Conservation (phyloP, 352 stramenopile genomes). For the Globisporangium takayamanum region DNA sequence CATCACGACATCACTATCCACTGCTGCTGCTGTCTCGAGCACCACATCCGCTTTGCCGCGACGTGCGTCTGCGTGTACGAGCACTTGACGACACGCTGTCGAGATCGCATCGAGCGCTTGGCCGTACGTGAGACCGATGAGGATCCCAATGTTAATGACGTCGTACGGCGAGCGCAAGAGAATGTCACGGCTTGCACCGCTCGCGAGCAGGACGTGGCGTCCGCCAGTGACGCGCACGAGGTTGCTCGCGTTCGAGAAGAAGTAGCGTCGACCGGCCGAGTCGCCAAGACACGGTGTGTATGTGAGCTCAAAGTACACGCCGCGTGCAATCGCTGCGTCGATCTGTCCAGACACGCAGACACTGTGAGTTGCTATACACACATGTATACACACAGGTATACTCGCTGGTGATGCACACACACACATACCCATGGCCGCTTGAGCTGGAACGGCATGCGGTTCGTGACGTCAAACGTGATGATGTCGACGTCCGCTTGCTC, state of each 20-base stretch:
- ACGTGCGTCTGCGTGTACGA: constrained; percentile 55
- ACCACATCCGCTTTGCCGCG: constrained; percentile 42
- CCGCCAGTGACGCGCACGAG: constrained; percentile 66
- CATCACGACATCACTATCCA: constrained; percentile 36
- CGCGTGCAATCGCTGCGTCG: constrained; percentile 60
- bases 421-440: constrained; percentile 62
- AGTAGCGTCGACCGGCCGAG: constrained; percentile 71
- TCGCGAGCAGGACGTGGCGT: constrained; percentile 66
- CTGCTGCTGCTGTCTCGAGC: constrained; percentile 11
- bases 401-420: background rate
- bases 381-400: background rate
- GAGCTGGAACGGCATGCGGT: constrained; percentile 71
- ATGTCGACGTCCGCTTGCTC: constrained; percentile 74
- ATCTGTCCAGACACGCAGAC: constrained; percentile 22
- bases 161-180: constrained; percentile 78
- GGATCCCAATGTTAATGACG: constrained; percentile 69
- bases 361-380: background rate
- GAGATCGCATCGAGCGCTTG: constrained; percentile 63
- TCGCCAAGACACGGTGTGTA: constrained; percentile 74
- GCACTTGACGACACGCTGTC: constrained; percentile 40
- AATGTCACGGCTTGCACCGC: constrained; percentile 63
- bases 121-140: constrained; percentile 64
- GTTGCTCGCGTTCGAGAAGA: constrained; percentile 82
- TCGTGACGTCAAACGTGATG: constrained; percentile 78
- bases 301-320: constrained; percentile 74